Percentiles rank a stretch among this genome's conserved stretches.
phyloP scores from a whole-genome alignment of 139 green algal species.

The Nannochloris sp. region DNA sequence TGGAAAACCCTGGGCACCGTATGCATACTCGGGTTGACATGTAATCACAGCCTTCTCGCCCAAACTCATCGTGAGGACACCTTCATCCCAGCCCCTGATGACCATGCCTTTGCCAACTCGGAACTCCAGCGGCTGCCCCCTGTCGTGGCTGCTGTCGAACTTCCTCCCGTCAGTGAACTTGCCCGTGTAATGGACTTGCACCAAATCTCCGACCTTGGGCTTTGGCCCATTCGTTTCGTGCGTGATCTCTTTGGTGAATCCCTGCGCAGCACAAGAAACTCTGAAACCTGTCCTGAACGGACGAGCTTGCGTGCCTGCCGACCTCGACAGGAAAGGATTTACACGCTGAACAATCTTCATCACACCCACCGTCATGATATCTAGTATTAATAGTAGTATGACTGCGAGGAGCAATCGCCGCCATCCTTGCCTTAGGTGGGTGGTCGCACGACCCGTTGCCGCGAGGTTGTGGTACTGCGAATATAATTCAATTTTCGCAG shows the following conservation, averaged over 20 bases:
- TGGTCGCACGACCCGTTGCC: too few relatives aligned
- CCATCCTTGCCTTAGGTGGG: too few relatives aligned
- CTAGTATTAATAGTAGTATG: too few relatives aligned
- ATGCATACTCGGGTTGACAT: slow-evolving; percentile 20
- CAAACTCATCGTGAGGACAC: slow-evolving; percentile 9
- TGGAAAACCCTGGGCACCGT: slow-evolving; percentile 13
- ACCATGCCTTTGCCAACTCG: slow-evolving; percentile 35
- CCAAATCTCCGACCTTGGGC: neutral
- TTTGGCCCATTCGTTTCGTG: slow-evolving; percentile 12
- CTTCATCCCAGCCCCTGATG: slow-evolving; percentile 27
- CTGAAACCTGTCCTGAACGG: neutral
- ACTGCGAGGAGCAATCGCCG: too few relatives aligned
- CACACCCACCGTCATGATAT: too few relatives aligned
- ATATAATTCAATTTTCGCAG: too few relatives aligned
- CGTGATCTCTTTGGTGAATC: slow-evolving; percentile 9
- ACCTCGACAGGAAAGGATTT: too few relatives aligned
- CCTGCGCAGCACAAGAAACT: slow-evolving; percentile 8
- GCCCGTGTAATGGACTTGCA: neutral
- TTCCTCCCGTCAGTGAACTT: slow-evolving; percentile 53
- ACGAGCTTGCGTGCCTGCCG: neutral
- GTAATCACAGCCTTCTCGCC: slow-evolving; percentile 21
- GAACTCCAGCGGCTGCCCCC: slow-evolving; percentile 55
- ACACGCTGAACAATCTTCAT: too few relatives aligned
- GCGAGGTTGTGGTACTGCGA: too few relatives aligned
- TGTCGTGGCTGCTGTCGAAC: slow-evolving; percentile 59